Conservation (phyloP, 1,284 basidiomycete genomes). For the Ceratobasidium sp. region DNA sequence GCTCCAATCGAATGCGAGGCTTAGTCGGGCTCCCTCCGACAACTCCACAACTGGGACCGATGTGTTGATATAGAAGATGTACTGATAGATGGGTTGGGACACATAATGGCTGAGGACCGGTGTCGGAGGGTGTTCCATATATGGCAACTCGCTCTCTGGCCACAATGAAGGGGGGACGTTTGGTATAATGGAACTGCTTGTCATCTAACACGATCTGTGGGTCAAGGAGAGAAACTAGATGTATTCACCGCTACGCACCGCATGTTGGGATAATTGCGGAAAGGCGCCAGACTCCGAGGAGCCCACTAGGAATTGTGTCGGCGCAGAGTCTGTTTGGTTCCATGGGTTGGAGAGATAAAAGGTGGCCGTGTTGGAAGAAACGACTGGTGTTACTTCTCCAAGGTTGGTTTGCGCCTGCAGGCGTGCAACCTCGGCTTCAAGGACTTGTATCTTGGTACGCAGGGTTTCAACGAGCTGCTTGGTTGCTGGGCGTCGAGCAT, state of each 20-base stretch:
- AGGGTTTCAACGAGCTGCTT: conserved; percentile 44
- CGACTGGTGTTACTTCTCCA: not conserved
- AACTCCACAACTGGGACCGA: conserved; percentile 7
- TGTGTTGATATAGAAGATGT: conserved; percentile 23
- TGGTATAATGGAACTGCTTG: not conserved
- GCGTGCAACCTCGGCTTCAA: conserved; percentile 26
- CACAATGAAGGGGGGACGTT: not conserved
- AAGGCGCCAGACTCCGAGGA: not conserved
- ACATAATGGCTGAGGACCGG: not conserved
- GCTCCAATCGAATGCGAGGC: conserved; percentile 27
- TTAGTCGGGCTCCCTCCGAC: conserved; percentile 18
- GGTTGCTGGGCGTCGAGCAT: conserved; percentile 27
- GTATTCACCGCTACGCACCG: not conserved
- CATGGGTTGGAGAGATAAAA: not conserved
- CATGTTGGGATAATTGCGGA: not conserved
- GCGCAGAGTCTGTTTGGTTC: not conserved
- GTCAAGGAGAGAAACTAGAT: not conserved
- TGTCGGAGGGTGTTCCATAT: conserved; percentile 19
- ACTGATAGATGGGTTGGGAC: conserved; percentile 23
- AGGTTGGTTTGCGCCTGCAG: not conserved
- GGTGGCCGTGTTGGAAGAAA: not conserved
- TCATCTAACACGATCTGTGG: conserved; percentile 3
- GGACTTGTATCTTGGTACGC: conserved; percentile 31
- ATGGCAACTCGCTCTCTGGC: conserved; percentile 12
- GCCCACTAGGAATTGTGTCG: not conserved